These are phyloP conservation scores for Borealophlyctis nickersoniae DNA, from an alignment of 192 early-diverging fungal species.

Conservation along the genomic window DNA sequence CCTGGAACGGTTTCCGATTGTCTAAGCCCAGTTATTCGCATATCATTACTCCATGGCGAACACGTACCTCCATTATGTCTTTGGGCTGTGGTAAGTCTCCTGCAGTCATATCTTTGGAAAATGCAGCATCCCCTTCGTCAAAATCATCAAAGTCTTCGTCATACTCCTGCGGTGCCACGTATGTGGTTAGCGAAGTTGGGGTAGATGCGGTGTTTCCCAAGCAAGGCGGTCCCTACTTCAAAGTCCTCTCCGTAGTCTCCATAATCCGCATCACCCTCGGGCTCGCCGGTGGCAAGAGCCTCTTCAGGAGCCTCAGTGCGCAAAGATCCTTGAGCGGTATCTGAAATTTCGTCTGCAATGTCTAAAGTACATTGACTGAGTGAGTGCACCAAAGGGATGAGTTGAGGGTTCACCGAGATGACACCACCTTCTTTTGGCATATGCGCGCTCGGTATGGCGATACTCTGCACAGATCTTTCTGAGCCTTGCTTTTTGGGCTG, in stretches of 20 bases:
- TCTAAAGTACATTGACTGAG: background rate
- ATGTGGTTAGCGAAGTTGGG: too few relatives aligned
- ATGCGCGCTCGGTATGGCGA: background rate
- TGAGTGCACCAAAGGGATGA: too few relatives aligned
- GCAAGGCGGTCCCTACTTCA: slow-evolving; percentile 18
- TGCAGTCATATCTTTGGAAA: background rate
- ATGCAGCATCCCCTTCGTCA: slow-evolving; percentile 15
- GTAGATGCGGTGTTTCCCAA: background rate
- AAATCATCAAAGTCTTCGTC: slow-evolving; percentile 50
- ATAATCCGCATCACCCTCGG: background rate
- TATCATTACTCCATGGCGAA: background rate
- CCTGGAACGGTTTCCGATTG: slow-evolving; percentile 14
- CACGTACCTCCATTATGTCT: background rate
- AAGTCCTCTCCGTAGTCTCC: slow-evolving; percentile 33
- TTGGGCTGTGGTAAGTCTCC: background rate
- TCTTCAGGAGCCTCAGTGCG: background rate
- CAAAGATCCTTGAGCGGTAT: background rate
- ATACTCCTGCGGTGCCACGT: slow-evolving; percentile 29
- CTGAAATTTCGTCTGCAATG: background rate
- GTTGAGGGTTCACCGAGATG: background rate
- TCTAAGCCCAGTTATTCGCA: background rate
- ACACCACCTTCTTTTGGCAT: background rate
- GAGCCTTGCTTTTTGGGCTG: background rate
- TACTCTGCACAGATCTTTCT: background rate
- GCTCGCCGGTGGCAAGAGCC: background rate